Base-by-base conservation (phyloP, 1,139 yeast species). In the Debaryomyces singareniensis region DNA sequence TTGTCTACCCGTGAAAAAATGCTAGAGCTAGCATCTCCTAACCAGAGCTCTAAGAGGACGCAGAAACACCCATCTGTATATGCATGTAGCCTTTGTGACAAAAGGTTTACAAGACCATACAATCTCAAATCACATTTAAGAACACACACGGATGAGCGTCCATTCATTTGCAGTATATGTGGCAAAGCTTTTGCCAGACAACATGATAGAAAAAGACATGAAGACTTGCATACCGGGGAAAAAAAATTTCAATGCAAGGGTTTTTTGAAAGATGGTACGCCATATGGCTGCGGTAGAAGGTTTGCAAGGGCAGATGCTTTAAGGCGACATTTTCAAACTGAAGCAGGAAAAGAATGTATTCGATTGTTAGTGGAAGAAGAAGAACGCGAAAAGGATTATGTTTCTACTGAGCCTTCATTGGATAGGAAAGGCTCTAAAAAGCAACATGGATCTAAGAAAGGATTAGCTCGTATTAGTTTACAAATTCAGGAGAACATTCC, bases 281-380 rank as follows among this genome's bases (percentile, higher is more conserved):
- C 62, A 3, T 91, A 95, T 83, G 98, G 98, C 0, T 91, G 98
- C 58, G 93, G 93, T 2, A 76, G 91, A 45, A 75, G 80, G 46
- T 91, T 91, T 64, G 97, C 97, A 2, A 64, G 98, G 31, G 94
- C 97, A 5, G 98, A 91, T 61, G 98, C 97, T 0, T 58, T 91
- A 33, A 78, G 96, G 15, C 66, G 98, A 42, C 98, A 91, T 58
- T 87, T 91, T 58, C 82, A 89, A 47, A 87, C 97, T 0, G 97
- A 87, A 47, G 84, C 89, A 20, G 98, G 98, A 7, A 75, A 80
- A 42, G 77, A 71, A 38, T 91, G 98, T 65, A 81, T 91, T 11
- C 57, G 77, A 32, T 75, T 84, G 7, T 60, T 85, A 39, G 64
- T 79, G 31, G 89, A 78, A 36, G 95, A 84, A 46, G 89, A 57